Conservation (phyloP, 768 basidiomycete species). For the Rhodocollybia butyracea region DNA sequence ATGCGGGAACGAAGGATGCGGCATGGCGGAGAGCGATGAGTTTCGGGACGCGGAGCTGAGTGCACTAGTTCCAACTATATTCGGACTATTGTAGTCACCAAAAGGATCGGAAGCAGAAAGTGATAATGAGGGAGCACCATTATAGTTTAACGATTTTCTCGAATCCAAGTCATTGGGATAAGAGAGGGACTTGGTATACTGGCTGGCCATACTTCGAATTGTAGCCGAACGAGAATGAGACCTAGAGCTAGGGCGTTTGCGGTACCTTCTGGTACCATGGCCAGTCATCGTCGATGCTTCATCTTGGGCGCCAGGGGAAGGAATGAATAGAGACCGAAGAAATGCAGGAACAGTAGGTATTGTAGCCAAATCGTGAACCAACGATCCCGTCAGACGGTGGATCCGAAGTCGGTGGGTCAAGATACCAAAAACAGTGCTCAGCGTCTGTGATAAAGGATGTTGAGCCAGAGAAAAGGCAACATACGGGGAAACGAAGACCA, state of each 20-base stretch:
- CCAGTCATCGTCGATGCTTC: constrained; percentile 6
- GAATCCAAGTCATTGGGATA: constrained; percentile 30
- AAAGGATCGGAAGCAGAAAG: constrained; percentile 13
- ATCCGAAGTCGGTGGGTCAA: constrained; percentile 16
- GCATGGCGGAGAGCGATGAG: constrained; percentile 9
- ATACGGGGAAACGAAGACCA: no score
- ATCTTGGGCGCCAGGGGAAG: constrained; percentile 16
- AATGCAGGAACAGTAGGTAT: constrained; percentile 22
- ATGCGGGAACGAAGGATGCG: constrained; percentile 23
- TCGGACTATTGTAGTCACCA: constrained; percentile 8
- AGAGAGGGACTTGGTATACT: constrained; percentile 30
- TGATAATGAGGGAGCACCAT: neutral
- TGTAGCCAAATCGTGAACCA: constrained; percentile 3
- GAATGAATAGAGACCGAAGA: constrained; percentile 36
- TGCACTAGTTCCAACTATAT: neutral
- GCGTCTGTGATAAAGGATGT: constrained; percentile 37
- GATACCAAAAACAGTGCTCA: constrained; percentile 58
- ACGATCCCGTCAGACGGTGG: neutral
- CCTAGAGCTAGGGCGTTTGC: constrained; percentile 3
- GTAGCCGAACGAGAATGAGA: constrained; percentile 2
- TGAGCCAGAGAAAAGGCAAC: neutral
- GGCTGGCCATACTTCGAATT: constrained; percentile 1
- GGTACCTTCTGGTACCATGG: constrained; percentile 2
- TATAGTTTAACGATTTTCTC: constrained; percentile 1
- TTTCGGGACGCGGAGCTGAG: constrained; percentile 4